These are phyloP conservation scores for Schizothecium vesticola DNA, from an alignment of 495 filamentous ascomycete species.

Conservation along the genomic window DNA sequence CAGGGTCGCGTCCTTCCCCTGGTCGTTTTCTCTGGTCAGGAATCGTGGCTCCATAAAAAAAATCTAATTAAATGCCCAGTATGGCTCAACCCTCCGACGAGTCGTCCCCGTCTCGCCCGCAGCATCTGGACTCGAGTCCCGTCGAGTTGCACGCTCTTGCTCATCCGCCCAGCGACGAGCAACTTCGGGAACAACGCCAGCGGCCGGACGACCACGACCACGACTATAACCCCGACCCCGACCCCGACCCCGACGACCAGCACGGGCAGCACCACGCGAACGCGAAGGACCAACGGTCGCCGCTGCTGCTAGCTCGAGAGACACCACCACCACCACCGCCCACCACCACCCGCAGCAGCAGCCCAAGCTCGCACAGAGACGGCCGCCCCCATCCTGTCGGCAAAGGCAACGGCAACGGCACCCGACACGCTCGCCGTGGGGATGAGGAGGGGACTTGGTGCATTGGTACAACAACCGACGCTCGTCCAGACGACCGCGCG, in stretches of 20 bases:
- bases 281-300: background rate
- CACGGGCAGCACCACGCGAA: constrained; percentile 7
- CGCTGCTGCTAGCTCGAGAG: constrained; percentile 1
- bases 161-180: constrained; percentile 10
- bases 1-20: constrained; percentile 35
- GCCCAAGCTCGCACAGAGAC: background rate
- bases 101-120: constrained; percentile 26
- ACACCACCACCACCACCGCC: background rate
- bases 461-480: constrained; percentile 16
- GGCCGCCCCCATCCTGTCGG: constrained; percentile 10
- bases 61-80: constrained; percentile 41
- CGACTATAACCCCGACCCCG: background rate
- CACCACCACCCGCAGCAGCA: constrained; percentile 1
- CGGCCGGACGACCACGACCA: background rate
- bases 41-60: constrained; percentile 40
- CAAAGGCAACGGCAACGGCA: constrained; percentile 12
- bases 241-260: constrained; percentile 2
- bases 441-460: constrained; percentile 17
- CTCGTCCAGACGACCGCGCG: constrained; percentile 13
- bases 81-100: constrained; percentile 38
- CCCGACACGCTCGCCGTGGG: constrained; percentile 10
- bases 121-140: constrained; percentile 23
- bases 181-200: background rate
- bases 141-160: constrained; percentile 24
- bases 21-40: constrained; percentile 31